These are phyloP conservation scores for Daldinia bambusicola DNA, from an alignment of 495 filamentous ascomycete genomes.

Conservation along the genomic window DNA sequence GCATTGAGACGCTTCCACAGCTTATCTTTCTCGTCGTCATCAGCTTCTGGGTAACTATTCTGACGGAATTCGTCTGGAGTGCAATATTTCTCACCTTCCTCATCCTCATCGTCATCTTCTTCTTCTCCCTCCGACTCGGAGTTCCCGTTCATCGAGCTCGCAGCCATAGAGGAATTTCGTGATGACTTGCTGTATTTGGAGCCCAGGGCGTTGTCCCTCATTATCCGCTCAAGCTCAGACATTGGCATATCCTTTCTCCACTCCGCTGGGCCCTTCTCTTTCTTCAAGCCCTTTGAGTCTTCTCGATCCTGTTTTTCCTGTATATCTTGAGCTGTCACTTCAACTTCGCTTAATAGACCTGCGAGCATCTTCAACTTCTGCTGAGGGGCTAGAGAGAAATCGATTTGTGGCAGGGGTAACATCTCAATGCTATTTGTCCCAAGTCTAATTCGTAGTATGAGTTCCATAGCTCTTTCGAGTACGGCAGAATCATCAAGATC, in stretches of 20 bases:
- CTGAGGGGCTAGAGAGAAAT: constrained; percentile 23
- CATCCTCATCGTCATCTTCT: not conserved
- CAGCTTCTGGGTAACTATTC: not conserved
- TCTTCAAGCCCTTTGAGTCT: not conserved
- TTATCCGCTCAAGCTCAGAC: not conserved
- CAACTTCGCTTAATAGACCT: constrained; percentile 2
- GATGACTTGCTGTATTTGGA: not conserved
- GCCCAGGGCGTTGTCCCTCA: not conserved
- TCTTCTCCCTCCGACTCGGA: not conserved
- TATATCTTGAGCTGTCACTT: constrained; percentile 11
- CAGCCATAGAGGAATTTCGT: not conserved
- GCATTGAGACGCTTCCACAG: not conserved
- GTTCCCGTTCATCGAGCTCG: not conserved
- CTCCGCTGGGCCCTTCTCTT: not conserved
- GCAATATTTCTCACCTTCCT: not conserved
- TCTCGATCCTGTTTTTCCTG: not conserved
- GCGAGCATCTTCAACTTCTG: constrained; percentile 12
- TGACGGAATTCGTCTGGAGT: not conserved
- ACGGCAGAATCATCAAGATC: constrained; percentile 39
- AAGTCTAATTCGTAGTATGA: constrained; percentile 43
- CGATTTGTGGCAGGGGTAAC: constrained; percentile 40
- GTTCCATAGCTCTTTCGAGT: constrained; percentile 43
- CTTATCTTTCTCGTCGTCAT: not conserved
- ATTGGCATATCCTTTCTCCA: not conserved
- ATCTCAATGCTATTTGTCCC: constrained; percentile 35